These are phyloP conservation scores for Pyrenula massariospora DNA, from an alignment of 495 filamentous ascomycete genomes.

Conservation along the genomic window DNA sequence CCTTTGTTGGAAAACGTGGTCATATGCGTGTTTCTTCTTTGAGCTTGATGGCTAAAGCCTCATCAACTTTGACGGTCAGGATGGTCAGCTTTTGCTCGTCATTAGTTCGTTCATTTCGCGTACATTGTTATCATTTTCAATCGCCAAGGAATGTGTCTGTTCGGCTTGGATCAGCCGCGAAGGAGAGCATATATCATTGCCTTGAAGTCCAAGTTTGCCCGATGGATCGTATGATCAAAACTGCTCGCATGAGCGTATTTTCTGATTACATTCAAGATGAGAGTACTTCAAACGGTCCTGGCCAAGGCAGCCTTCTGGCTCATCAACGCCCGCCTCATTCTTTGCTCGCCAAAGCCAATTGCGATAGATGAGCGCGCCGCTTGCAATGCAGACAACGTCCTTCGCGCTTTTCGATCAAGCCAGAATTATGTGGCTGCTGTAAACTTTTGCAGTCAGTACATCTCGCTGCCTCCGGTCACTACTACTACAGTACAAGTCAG, in stretches of 20 bases:
- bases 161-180: background rate
- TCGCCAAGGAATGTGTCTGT: background rate
- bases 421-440: background rate
- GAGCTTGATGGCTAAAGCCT: background rate
- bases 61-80: background rate
- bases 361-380: background rate
- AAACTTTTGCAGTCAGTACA: background rate
- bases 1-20: background rate
- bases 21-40: background rate
- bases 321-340: background rate
- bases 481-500: background rate
- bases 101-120: background rate
- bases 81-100: background rate
- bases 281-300: background rate
- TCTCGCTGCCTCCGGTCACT: background rate
- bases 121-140: background rate
- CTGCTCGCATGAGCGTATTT: background rate
- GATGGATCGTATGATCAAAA: background rate
- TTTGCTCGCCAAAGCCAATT: background rate
- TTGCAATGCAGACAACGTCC: background rate
- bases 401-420: background rate
- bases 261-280: background rate
- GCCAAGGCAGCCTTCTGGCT: background rate
- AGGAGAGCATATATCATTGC: background rate
- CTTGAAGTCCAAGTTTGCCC: background rate